Percentiles rank a stretch among this genome's conserved stretches.
Evolutionary conservation across 176 grass and related monocot species (phyloP).

Genomic region (Musa beccarii): DNA sequence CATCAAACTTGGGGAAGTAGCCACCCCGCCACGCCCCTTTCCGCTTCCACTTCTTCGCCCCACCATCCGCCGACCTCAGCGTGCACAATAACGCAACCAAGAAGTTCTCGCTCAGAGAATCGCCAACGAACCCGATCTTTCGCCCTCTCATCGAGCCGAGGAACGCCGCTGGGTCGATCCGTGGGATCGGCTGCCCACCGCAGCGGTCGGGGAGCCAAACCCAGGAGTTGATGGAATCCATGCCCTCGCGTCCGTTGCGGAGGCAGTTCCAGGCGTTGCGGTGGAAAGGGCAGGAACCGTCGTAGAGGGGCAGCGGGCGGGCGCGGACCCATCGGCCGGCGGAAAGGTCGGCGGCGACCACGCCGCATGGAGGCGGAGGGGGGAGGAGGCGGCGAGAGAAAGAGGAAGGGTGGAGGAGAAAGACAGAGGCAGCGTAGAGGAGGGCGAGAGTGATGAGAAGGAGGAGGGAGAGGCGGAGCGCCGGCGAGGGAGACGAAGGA

Average conservation of each 20-base stretch:
- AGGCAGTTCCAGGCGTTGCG: conserved; percentile 93
- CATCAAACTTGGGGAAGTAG: conserved; percentile 63
- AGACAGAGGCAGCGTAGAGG: background rate
- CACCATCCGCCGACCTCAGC: conserved; percentile 47
- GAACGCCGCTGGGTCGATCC: conserved; percentile 53
- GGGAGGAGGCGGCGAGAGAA: conserved; percentile 11
- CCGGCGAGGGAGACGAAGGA: background rate
- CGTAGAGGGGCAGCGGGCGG: conserved; percentile 36
- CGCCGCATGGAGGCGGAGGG: conserved; percentile 44
- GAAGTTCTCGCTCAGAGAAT: conserved; percentile 86
- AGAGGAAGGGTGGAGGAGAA: conserved; percentile 19
- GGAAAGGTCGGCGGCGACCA: conserved; percentile 42
- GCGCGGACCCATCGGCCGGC: conserved; percentile 43
- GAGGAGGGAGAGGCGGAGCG: conserved; percentile 7
- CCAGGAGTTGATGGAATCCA: conserved; percentile 52
- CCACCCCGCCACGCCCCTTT: conserved; percentile 84
- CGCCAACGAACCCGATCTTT: conserved; percentile 60
- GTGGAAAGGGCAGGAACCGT: conserved; percentile 67
- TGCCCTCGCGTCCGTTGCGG: conserved; percentile 37
- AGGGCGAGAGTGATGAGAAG: conserved; percentile 8
- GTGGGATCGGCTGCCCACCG: conserved; percentile 40
- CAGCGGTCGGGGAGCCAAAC: conserved; percentile 64
- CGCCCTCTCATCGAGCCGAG: conserved; percentile 34
- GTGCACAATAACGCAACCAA: conserved; percentile 65
- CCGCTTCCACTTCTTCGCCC: conserved; percentile 79